A percentile compares a stretch with the other conserved stretches of the same genome.
phyloP scores from a whole-genome alignment of 2,329 filamentous ascomycete species.

The Colletotrichum shisoi region DNA sequence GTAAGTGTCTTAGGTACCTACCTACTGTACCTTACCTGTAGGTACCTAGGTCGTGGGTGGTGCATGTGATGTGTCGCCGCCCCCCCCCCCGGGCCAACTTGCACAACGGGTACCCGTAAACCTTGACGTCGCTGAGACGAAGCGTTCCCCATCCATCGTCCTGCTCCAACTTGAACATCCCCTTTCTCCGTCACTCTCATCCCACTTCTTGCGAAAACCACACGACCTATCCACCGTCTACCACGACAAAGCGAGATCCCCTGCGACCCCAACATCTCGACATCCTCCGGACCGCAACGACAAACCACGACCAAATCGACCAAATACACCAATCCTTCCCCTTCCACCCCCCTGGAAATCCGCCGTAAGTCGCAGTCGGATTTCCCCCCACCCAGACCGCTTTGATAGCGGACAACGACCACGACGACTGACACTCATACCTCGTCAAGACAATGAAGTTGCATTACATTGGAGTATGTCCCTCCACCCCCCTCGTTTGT shows the following conservation, averaged over 20 bases:
- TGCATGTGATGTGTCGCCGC: constrained; percentile 35
- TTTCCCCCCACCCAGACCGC: constrained; percentile 27
- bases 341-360: constrained; percentile 20
- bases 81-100: constrained; percentile 12
- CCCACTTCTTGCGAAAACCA: constrained; percentile 14
- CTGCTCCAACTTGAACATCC: constrained; percentile 15
- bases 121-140: constrained; percentile 35
- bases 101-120: constrained; percentile 17
- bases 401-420: constrained; percentile 3
- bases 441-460: constrained; percentile 74
- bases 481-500: constrained; percentile 42
- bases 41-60: not conserved
- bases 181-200: constrained; percentile 31
- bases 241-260: constrained; percentile 2
- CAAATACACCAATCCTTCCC: not conserved
- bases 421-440: constrained; percentile 16
- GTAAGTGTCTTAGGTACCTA: constrained; percentile 8
- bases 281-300: not conserved
- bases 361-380: constrained; percentile 32
- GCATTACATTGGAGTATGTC: constrained; percentile 82
- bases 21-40: too few relatives aligned
- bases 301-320: not conserved
- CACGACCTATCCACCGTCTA: constrained; percentile 2
- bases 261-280: constrained; percentile 1
- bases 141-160: constrained; percentile 31